Base-by-base conservation (phyloP, 1,139 yeast species). In the Lodderomyces oxycetoniae region DNA sequence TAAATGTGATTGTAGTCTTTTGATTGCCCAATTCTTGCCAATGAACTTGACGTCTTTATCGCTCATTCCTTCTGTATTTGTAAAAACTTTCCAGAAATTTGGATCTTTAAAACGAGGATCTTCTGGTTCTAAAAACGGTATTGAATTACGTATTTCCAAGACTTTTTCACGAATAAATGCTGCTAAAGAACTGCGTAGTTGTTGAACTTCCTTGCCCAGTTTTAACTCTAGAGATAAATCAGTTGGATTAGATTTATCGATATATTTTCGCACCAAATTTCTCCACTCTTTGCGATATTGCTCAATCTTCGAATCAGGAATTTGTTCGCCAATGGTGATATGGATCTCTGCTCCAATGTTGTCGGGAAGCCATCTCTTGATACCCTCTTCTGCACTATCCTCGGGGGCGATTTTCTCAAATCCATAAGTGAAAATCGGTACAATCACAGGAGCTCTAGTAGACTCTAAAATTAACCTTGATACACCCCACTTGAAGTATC, bases 401-500 rank as follows among this genome's bases (percentile, higher is more conserved):
- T 91, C 98, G 0, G 97, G 95, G 14, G 85, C 82, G 13, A 89
- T 73, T 50, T 82, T 77, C 50, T 91, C 96, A 49, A 91, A 82
- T 0, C 98, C 98, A 36, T 78, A 74, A 3, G 88, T 65, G 50
- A 82, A 91, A 16, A 91, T 81, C 0, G 98, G 98, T n/a, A 91
- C 77, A 13, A 91, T 76, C 2, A 88, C 76, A 0, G 98, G 98
- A 0, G 93, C 79, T 41, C 75, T 71, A 0, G 93, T 79, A 11
- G 93, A 69, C 56, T 91, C 98, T 36, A 91, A 61, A 4, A 91
- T 69, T 45, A 89, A 56, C 45, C 98, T 69, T 3, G 95, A 74
- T 1, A 88, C 79, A 0, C 98, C 98, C 98, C 98, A 91, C 53
- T 87, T 83, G 67, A 91, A 91, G 56, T 86, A 91, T 42, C 96